Evolutionary conservation across 1,284 basidiomycete genomes (phyloP), one percentile per base, ranked within the genome.

Genomic region (Trametes hirsuta): DNA sequence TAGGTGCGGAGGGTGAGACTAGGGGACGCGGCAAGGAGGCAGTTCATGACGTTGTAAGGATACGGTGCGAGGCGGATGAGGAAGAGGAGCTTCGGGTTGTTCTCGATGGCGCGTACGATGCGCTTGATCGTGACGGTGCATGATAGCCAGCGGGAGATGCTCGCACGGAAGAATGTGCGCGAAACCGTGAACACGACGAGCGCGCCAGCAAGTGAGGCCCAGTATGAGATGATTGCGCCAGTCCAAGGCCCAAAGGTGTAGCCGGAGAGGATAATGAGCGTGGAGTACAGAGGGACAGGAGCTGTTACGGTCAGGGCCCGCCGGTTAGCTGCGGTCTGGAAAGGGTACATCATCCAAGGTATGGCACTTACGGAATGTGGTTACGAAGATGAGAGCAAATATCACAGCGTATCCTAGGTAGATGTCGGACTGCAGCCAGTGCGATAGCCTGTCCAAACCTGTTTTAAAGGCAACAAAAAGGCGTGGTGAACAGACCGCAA

Each of bases 11-110:
- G 79, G 10, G 86, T 88, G 65, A 95, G 83, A n/a, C 87, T 86
- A n/a, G 88, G 87, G 12, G 91, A 87, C n/a, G 91, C 90, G 2
- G 93, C 93, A 37, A 95, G 83, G 45, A 95, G 83, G 68, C 90
- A 92, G 77, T 95, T 95, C 87, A 95, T 92, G 69, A 95, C 88
- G 75, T 95, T 95, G 79, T 90, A 91, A 0, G 90, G 90, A 71
- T 92, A 92, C 4, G 90, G 90, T 18, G 91, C 93, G 50, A 95
- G 81, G 54, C 93, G 90, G 67, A 95, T 90, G 64, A 95, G 85
- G 78, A 95, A 94, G 50, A 95, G 84, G 6, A 95, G 81, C 70
- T 86, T 86, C 1, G 93, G 93, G 53, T 86, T 85, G 75, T 88
- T 90, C 79, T 95, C 93, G 69, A 95, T 91, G n/a, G 93, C 93